These are phyloP conservation scores for Aquilaria agallochum DNA, from an alignment of 441 rosid species.

Conservation along the genomic window DNA sequence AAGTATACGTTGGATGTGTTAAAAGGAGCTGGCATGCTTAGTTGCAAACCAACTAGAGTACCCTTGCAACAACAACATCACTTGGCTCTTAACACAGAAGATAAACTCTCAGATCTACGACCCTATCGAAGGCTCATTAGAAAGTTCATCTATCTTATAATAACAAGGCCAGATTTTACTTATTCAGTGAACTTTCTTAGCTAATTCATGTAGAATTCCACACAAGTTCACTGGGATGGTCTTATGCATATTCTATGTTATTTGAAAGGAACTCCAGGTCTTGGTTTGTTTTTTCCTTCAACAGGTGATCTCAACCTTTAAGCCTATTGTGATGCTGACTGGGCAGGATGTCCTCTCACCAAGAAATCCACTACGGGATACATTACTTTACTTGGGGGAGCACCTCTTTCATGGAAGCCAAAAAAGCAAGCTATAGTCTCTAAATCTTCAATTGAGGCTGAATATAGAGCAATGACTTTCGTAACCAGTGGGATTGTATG, in stretches of 20 bases:
- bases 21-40: background rate
- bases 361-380: background rate
- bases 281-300: background rate
- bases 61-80: background rate
- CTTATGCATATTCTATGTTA: background rate
- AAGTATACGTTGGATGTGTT: background rate
- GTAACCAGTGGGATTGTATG: background rate
- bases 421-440: background rate
- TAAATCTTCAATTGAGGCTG: background rate
- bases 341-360: background rate
- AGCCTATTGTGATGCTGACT: constrained; percentile 4
- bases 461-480: background rate
- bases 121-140: background rate
- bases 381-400: background rate
- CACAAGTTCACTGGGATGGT: background rate
- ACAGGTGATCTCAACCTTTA: background rate
- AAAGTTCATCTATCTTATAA: background rate
- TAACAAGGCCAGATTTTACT: background rate
- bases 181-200: background rate
- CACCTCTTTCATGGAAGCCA: background rate
- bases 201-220: background rate
- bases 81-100: background rate
- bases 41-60: background rate
- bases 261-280: background rate
- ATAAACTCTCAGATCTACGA: background rate